phyloP scores from a whole-genome alignment of 495 filamentous ascomycete genomes.

The Hypoxylon perforatum region DNA sequence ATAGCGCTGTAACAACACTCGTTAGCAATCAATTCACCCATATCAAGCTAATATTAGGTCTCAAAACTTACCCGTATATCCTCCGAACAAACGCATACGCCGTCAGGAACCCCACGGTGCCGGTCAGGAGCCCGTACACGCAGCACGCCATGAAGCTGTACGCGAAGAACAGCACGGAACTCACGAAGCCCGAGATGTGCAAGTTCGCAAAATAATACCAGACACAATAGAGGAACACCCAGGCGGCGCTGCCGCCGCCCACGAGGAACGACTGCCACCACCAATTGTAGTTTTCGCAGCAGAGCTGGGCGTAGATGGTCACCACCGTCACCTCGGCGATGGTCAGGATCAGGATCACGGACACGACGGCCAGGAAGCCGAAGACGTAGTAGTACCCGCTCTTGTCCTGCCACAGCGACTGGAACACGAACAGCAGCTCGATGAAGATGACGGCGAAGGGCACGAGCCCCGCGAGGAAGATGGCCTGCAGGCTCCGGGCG shows the following conservation, averaged over 20 bases:
- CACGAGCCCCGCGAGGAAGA: conserved; percentile 81
- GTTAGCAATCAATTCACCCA: conserved; percentile 19
- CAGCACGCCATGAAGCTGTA: conserved; percentile 83
- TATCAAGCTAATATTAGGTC: background rate
- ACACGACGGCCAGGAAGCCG: conserved; percentile 85
- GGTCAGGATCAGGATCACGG: conserved; percentile 77
- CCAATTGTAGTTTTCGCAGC: conserved; percentile 93
- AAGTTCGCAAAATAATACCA: conserved; percentile 90
- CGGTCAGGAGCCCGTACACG: conserved; percentile 85
- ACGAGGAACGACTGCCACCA: conserved; percentile 94
- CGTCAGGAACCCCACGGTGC: conserved; percentile 88
- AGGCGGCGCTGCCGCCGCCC: conserved; percentile 80
- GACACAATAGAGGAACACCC: conserved; percentile 87
- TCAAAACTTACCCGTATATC: conserved; percentile 78
- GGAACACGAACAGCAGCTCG: conserved; percentile 92
- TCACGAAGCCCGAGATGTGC: conserved; percentile 84
- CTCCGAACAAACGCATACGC: conserved; percentile 89
- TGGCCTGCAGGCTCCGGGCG: conserved; percentile 67
- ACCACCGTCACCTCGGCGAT: conserved; percentile 92
- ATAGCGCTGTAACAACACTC: conserved; percentile 41
- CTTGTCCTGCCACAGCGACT: conserved; percentile 92
- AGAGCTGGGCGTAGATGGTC: conserved; percentile 86
- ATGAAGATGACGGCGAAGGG: conserved; percentile 96
- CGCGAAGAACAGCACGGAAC: conserved; percentile 85
- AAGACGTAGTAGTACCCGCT: conserved; percentile 96